Conservation (phyloP, 2,329 filamentous ascomycete genomes). For the Xylaria sp. region DNA sequence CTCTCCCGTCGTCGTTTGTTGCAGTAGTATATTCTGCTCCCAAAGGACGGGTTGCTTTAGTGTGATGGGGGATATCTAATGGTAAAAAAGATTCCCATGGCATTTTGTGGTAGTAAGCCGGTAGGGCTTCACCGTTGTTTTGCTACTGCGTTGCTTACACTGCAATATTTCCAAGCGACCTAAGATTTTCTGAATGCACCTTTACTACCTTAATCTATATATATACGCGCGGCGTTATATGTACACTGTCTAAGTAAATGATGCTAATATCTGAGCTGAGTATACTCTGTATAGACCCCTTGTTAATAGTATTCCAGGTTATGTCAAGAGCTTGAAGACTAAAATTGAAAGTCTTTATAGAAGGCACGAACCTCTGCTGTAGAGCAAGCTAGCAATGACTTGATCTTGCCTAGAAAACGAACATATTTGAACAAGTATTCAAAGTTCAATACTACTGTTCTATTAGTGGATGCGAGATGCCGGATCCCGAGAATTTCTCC, state of each 20-base stretch:
- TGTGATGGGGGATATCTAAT: background rate
- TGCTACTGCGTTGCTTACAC: conserved; percentile 1
- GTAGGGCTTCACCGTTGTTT: conserved; percentile 36
- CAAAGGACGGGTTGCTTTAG: background rate
- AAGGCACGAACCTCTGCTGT: no score
- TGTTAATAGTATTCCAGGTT: no score
- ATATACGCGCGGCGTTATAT: background rate
- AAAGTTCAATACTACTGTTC: background rate
- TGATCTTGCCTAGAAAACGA: no score
- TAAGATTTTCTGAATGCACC: background rate
- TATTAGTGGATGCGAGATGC: conserved; percentile 34
- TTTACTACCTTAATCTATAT: background rate
- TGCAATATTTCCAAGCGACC: background rate
- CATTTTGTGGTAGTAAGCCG: background rate
- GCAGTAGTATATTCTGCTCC: background rate
- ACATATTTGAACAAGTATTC: no score
- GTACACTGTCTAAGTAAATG: background rate
- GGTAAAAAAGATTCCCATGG: background rate
- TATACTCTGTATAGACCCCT: no score
- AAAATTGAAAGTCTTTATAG: no score
- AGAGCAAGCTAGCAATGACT: no score
- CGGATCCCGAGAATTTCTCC: conserved; percentile 31
- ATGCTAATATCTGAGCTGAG: background rate
- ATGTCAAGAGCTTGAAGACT: no score
- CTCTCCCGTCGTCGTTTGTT: background rate